phyloP scores from a whole-genome alignment of 331 rosid genomes.

The Cydonia oblonga region DNA sequence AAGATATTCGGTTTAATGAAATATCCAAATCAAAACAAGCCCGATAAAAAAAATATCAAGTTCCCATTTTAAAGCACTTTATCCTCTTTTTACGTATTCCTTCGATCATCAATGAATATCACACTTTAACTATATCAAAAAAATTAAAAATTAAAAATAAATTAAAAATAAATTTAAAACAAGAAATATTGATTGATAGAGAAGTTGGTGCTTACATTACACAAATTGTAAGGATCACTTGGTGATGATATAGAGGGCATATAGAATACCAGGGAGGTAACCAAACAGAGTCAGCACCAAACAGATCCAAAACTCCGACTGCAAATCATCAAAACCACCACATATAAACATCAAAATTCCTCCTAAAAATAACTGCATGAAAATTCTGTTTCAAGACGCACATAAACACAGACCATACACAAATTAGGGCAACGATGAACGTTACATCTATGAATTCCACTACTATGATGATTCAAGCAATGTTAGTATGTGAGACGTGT shows the following conservation, averaged over 20 bases:
- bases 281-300: conserved; percentile 56
- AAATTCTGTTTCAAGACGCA: not conserved
- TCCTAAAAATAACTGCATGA: not conserved
- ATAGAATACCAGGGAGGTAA: conserved; percentile 67
- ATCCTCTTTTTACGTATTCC: not conserved
- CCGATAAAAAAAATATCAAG: no score
- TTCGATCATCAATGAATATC: not conserved
- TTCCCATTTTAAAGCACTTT: no score
- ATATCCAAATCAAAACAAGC: no score
- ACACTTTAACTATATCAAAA: not conserved
- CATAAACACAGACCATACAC: not conserved
- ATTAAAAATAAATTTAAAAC: not conserved
- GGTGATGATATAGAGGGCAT: conserved; percentile 56
- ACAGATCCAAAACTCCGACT: conserved; percentile 86
- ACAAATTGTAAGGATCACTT: conserved; percentile 31
- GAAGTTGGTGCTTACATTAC: conserved; percentile 20
- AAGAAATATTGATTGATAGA: not conserved
- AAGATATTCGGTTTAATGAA: no score
- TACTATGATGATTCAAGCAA: no score
- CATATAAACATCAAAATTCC: not conserved
- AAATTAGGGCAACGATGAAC: not conserved
- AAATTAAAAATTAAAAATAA: no score
- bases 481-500: not conserved
- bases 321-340: conserved; percentile 2
- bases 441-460: not conserved